Evolutionary conservation across 129 eudicot genomes (phyloP).

Genomic region (Flaveria bidentis): DNA sequence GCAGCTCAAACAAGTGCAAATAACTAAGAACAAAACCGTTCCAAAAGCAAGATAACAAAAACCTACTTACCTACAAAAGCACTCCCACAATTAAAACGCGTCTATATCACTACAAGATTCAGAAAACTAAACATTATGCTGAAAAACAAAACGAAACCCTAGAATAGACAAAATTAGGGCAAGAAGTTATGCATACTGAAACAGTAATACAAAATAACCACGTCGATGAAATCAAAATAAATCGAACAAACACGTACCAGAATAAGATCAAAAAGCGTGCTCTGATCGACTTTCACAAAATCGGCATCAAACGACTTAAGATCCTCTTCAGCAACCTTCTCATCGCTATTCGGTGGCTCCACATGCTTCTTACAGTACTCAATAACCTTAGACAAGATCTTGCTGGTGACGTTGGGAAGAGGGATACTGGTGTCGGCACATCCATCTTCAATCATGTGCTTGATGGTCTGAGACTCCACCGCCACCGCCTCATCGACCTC

Average conservation of each 20-base stretch:
- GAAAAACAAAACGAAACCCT: slow-evolving; percentile 13
- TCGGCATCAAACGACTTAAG: slow-evolving; percentile 61
- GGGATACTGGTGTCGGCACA: slow-evolving; percentile 60
- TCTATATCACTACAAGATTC: background rate
- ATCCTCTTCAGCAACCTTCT: slow-evolving; percentile 48
- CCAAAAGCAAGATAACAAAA: background rate
- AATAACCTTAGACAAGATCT: slow-evolving; percentile 68
- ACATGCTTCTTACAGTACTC: slow-evolving; percentile 84
- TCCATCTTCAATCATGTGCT: slow-evolving; percentile 62
- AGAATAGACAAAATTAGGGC: slow-evolving; percentile 6
- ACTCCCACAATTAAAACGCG: too few relatives aligned
- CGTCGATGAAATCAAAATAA: background rate
- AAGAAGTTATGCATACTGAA: background rate
- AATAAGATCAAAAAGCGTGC: slow-evolving; percentile 63
- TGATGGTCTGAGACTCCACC: slow-evolving; percentile 56
- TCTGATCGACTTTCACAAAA: slow-evolving; percentile 68
- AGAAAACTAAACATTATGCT: background rate
- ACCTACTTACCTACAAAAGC: slow-evolving; percentile 1
- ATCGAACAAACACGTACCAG: slow-evolving; percentile 36
- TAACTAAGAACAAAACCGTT: background rate
- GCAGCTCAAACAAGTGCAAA: background rate
- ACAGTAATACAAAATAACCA: background rate
- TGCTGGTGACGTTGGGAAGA: slow-evolving; percentile 58
- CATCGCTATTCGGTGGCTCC: slow-evolving; percentile 43
- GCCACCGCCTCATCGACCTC: slow-evolving; percentile 73